These are phyloP conservation scores for Mycena haematopus DNA, from an alignment of 768 basidiomycete genomes.

Conservation along the genomic window DNA sequence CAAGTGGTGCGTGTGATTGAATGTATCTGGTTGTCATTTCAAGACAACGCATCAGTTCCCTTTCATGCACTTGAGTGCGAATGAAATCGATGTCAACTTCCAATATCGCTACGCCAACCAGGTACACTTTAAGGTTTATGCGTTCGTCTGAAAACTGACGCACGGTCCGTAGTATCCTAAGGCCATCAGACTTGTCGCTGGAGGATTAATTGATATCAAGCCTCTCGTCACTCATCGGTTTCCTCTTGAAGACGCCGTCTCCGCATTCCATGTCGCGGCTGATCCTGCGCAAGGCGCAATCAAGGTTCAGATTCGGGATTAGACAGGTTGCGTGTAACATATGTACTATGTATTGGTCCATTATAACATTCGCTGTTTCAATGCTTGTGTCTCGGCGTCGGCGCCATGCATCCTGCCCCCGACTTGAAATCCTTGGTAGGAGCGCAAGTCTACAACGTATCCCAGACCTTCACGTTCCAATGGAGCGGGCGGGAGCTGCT, in stretches of 20 bases:
- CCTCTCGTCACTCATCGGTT: conserved; percentile 85
- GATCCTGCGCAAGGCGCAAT: conserved; percentile 72
- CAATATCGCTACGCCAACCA: conserved; percentile 76
- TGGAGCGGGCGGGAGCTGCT: neutral
- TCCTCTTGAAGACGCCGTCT: conserved; percentile 70
- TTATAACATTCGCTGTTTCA: neutral
- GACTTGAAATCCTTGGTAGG: neutral
- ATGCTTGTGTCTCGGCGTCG: neutral
- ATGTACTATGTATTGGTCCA: conserved; percentile 8
- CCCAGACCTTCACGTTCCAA: neutral
- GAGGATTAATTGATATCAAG: conserved; percentile 72
- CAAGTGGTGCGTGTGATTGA: conserved; percentile 48
- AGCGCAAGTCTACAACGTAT: neutral
- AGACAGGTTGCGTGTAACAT: conserved; percentile 17
- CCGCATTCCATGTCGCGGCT: conserved; percentile 81
- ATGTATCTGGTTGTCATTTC: neutral
- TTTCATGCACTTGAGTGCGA: conserved; percentile 75
- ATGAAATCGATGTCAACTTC: conserved; percentile 73
- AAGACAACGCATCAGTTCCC: conserved; percentile 53
- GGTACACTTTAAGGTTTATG: conserved; percentile 35
- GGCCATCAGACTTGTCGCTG: conserved; percentile 82
- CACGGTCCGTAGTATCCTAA: conserved; percentile 64
- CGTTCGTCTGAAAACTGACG: neutral
- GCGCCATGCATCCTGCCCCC: neutral
- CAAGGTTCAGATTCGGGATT: conserved; percentile 72